A percentile compares a stretch with the other conserved stretches of the same genome.
phyloP scores from a whole-genome alignment of 1,284 basidiomycete species.

The Melanopsichium pennsylvanicum region DNA sequence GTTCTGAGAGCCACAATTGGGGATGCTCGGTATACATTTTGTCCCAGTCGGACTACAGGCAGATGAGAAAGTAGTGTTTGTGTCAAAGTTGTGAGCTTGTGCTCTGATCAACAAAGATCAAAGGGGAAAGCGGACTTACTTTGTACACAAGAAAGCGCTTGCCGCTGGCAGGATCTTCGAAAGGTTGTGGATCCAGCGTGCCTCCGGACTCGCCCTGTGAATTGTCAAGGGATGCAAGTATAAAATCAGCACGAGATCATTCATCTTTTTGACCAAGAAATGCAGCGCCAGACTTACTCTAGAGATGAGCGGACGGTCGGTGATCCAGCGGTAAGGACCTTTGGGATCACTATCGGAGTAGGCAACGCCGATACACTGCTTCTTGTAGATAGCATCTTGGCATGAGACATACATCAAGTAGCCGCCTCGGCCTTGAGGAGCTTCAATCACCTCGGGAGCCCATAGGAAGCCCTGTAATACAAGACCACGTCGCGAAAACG shows the following conservation, averaged over 20 bases:
- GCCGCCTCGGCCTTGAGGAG: constrained; percentile 43
- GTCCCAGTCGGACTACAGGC: constrained; percentile 26
- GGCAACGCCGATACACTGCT: constrained; percentile 54
- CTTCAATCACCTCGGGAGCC: constrained; percentile 52
- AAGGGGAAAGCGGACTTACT: no score
- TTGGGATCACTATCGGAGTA: constrained; percentile 37
- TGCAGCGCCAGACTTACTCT: constrained; percentile 13
- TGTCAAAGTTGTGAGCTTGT: no score
- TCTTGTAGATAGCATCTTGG: constrained; percentile 32
- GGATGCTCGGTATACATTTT: constrained; percentile 48
- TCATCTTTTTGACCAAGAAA: not conserved
- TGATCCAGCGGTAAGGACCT: constrained; percentile 50
- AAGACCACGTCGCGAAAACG: no score
- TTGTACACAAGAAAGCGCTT: constrained; percentile 54
- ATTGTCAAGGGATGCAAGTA: not conserved
- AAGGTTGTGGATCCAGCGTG: constrained; percentile 53
- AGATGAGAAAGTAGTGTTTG: not conserved
- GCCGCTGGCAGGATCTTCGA: constrained; percentile 43
- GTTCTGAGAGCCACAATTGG: constrained; percentile 54
- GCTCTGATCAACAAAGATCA: not conserved
- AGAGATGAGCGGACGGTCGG: constrained; percentile 43
- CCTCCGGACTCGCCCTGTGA: constrained; percentile 44
- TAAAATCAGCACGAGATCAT: not conserved
- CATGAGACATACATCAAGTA: constrained; percentile 54
- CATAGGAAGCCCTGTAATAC: constrained; percentile 47